Percentiles rank a stretch among this genome's conserved stretches.
These are phyloP conservation scores for Penicillium janthinellum DNA, from an alignment of 2,329 filamentous ascomycete species.

Conservation along the genomic window DNA sequence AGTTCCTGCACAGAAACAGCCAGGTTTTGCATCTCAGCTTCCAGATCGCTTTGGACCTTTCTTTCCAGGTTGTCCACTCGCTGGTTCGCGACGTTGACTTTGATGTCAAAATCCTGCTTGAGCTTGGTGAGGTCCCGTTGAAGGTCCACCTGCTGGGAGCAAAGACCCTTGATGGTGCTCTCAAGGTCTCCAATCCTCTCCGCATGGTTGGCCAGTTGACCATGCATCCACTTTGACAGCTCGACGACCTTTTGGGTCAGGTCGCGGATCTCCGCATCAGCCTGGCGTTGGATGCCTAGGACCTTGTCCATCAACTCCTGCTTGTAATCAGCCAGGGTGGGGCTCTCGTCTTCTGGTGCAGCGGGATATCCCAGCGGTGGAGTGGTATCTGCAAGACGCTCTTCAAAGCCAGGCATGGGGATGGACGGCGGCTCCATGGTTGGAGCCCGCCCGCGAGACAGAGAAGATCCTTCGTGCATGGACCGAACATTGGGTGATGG, in stretches of 20 bases:
- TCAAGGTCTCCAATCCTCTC: constrained; percentile 10
- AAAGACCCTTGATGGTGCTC: constrained; percentile 14
- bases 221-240: constrained; percentile 13
- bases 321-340: neutral
- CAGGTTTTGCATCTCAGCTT: constrained; percentile 11
- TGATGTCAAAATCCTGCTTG: constrained; percentile 15
- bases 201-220: constrained; percentile 15
- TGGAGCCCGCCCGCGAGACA: neutral
- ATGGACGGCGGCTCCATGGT: neutral
- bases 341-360: neutral
- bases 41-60: constrained; percentile 12
- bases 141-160: constrained; percentile 10
- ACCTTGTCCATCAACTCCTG: constrained; percentile 17
- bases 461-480: neutral
- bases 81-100: constrained; percentile 14
- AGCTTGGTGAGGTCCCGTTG: constrained; percentile 15
- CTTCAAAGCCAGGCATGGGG: constrained; percentile 11
- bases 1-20: constrained; percentile 10
- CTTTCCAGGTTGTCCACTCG: constrained; percentile 13
- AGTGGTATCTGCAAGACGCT: constrained; percentile 14
- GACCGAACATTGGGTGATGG: too few relatives aligned
- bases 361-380: neutral
- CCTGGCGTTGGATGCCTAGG: constrained; percentile 11
- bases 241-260: constrained; percentile 15
- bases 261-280: constrained; percentile 5